Evolutionary conservation across 1,284 basidiomycete species (phyloP).

Genomic region (Heliocybe sulcata): DNA sequence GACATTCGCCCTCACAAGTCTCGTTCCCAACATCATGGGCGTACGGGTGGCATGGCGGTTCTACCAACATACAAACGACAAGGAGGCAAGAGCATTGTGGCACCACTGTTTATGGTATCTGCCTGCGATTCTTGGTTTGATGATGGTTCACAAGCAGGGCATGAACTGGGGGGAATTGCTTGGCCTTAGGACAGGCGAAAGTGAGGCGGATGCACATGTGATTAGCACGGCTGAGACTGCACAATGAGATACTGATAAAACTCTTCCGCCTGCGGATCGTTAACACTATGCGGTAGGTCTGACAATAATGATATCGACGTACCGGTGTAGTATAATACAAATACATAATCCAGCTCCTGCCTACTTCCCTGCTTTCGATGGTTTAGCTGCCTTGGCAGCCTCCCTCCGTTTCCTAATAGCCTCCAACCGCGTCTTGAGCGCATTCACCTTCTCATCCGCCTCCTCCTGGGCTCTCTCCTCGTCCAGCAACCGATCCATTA

Average conservation of each 20-base stretch:
- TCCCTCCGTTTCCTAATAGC: constrained; percentile 50
- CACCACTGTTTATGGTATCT: constrained; percentile 89
- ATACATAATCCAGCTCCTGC: not conserved
- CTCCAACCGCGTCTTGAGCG: constrained; percentile 60
- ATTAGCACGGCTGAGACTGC: not conserved
- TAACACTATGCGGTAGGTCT: not conserved
- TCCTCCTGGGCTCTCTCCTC: constrained; percentile 81
- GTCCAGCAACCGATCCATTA: constrained; percentile 74
- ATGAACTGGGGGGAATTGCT: constrained; percentile 65
- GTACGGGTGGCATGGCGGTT: constrained; percentile 70
- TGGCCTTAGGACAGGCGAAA: constrained; percentile 20
- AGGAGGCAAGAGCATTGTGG: constrained; percentile 74
- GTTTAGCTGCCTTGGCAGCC: constrained; percentile 14
- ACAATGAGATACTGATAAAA: not conserved
- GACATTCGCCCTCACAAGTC: constrained; percentile 75
- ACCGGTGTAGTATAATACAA: too few species aligned
- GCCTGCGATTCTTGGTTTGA: constrained; percentile 84
- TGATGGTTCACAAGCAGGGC: constrained; percentile 91
- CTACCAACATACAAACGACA: constrained; percentile 71
- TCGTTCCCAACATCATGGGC: constrained; percentile 74
- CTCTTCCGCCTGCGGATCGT: not conserved
- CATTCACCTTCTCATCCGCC: constrained; percentile 64
- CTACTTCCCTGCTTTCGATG: not conserved
- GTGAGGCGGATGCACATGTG: constrained; percentile 9
- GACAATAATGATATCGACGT: too few species aligned